A percentile compares a stretch with the other conserved stretches of the same genome.
Conservation (phyloP, 768 basidiomycete genomes). For the Tricholoma sp. region DNA sequence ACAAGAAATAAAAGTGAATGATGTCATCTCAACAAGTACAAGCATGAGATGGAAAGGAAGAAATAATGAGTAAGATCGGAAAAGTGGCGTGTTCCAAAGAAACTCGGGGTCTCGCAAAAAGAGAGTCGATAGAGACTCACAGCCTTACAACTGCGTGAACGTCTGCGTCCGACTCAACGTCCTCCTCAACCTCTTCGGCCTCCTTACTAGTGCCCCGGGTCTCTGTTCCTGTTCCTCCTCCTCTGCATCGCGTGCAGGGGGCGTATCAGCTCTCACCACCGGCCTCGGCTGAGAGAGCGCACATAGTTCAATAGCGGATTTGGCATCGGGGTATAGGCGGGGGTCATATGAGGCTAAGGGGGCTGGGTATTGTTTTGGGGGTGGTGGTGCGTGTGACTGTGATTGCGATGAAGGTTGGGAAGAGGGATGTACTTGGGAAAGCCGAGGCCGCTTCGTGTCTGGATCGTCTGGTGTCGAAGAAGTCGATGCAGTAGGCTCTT, state of each 20-base stretch:
- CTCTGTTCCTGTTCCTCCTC: conserved; percentile 15
- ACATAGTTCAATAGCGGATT: conserved; percentile 22
- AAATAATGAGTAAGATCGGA: too few species aligned
- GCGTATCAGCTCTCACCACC: conserved; percentile 4
- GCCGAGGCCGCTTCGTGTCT: conserved; percentile 10
- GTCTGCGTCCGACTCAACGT: conserved; percentile 29
- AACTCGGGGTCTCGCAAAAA: neutral
- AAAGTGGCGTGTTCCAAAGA: too few species aligned
- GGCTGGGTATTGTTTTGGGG: conserved; percentile 32
- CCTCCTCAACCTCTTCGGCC: conserved; percentile 17
- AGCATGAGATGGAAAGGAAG: too few species aligned
- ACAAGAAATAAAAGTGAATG: too few species aligned
- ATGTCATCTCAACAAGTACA: too few species aligned
- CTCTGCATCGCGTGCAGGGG: neutral
- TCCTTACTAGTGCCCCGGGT: conserved; percentile 7
- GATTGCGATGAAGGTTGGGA: neutral
- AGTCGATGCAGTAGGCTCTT: conserved; percentile 1
- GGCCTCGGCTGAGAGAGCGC: conserved; percentile 12
- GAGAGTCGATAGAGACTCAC: neutral
- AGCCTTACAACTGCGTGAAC: conserved; percentile 22
- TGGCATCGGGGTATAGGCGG: conserved; percentile 31
- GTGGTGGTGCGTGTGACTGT: conserved; percentile 8
- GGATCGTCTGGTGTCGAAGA: neutral
- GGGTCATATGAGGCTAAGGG: conserved; percentile 32
- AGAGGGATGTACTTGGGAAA: conserved; percentile 3